Percentiles rank a stretch among this genome's conserved stretches.
Evolutionary conservation across 257 asterid genomes (phyloP).

Genomic region (Haberlea rhodopensis): DNA sequence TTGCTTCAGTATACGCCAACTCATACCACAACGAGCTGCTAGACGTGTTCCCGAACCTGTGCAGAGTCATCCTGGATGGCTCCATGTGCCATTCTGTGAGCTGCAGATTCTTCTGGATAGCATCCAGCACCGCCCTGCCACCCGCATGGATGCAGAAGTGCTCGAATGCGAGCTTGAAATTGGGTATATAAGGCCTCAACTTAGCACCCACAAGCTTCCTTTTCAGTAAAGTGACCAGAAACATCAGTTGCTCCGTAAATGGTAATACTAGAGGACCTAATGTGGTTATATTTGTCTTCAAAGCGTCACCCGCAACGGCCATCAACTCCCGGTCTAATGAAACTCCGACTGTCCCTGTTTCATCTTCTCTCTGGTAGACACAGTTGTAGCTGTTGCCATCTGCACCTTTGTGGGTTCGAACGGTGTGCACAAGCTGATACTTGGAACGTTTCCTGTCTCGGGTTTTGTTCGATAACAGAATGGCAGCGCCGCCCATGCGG

Average conservation of each 20-base stretch:
- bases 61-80: slow-evolving; percentile 63
- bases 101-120: slow-evolving; percentile 47
- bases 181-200: slow-evolving; percentile 60
- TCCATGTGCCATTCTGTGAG: slow-evolving; percentile 61
- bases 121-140: slow-evolving; percentile 56
- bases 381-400: slow-evolving; percentile 51
- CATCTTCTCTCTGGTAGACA: slow-evolving; percentile 56
- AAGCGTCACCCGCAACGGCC: slow-evolving; percentile 53
- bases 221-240: slow-evolving; percentile 36
- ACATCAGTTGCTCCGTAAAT: slow-evolving; percentile 47
- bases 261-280: slow-evolving; percentile 55
- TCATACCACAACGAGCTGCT: slow-evolving; percentile 64
- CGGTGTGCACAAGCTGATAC: slow-evolving; percentile 49
- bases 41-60: slow-evolving; percentile 57
- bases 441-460: slow-evolving; percentile 41
- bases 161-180: slow-evolving; percentile 61
- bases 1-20: slow-evolving; percentile 46
- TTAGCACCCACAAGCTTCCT: slow-evolving; percentile 33
- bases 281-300: slow-evolving; percentile 53
- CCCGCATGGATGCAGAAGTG: slow-evolving; percentile 62
- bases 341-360: slow-evolving; percentile 42
- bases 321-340: slow-evolving; percentile 47
- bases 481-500: slow-evolving; percentile 60
- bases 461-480: slow-evolving; percentile 42
- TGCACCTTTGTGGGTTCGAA: slow-evolving; percentile 59